These are phyloP conservation scores for Parathielavia hyrcaniae DNA, from an alignment of 495 filamentous ascomycete species.

Conservation along the genomic window DNA sequence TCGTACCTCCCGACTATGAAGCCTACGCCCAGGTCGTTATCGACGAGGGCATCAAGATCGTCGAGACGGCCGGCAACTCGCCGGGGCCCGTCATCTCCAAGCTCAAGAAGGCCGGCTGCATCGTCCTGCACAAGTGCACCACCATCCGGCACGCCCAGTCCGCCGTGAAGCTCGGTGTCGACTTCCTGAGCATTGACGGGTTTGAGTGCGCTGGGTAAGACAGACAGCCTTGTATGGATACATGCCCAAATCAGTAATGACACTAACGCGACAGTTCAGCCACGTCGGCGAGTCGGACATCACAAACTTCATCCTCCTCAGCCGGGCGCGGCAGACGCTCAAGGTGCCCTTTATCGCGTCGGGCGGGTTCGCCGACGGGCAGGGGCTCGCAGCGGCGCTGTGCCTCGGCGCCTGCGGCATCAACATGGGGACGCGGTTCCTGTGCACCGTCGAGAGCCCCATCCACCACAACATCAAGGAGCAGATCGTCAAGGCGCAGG, in stretches of 20 bases:
- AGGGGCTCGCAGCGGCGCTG: constrained; percentile 89
- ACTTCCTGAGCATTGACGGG: constrained; percentile 93
- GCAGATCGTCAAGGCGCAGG: constrained; percentile 78
- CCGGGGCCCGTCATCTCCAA: constrained; percentile 85
- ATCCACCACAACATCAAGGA: constrained; percentile 92
- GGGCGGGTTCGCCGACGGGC: constrained; percentile 91
- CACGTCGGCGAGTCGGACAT: constrained; percentile 90
- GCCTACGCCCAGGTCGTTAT: constrained; percentile 92
- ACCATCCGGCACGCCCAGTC: constrained; percentile 89
- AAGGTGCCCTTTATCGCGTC: constrained; percentile 89
- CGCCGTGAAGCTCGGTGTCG: constrained; percentile 89
- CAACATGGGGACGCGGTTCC: constrained; percentile 94
- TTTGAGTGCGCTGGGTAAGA: constrained; percentile 93
- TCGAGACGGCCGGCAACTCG: constrained; percentile 94
- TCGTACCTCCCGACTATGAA: constrained; percentile 83
- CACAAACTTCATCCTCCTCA: constrained; percentile 93
- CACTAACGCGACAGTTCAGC: constrained; percentile 19
- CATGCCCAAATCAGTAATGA: background rate
- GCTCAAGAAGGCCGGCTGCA: constrained; percentile 72
- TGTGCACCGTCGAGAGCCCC: constrained; percentile 87
- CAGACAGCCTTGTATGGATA: background rate
- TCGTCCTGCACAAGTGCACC: constrained; percentile 94
- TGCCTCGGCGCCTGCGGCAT: constrained; percentile 87
- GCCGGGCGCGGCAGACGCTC: constrained; percentile 76
- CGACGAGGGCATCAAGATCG: constrained; percentile 86